Percentiles rank a stretch among this genome's conserved stretches.
These are phyloP conservation scores for Skeletonema menzelii DNA, from an alignment of 108 stramenopile genomes.

Conservation along the genomic window DNA sequence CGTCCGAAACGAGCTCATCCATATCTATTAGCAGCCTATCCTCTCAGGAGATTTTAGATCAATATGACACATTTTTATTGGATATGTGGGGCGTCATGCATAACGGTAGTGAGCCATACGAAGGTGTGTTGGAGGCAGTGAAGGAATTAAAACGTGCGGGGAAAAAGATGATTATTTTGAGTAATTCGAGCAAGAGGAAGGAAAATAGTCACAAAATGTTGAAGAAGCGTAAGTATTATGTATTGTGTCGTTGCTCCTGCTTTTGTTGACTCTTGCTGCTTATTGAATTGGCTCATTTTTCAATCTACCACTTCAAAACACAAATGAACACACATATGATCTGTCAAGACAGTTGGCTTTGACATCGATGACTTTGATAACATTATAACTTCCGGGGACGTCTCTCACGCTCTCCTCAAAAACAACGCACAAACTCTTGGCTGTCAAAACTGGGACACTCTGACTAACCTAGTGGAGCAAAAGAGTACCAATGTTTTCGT, in stretches of 20 bases:
- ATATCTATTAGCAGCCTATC: conserved; percentile 13
- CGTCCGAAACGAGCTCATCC: not conserved
- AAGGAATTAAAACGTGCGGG: conserved; percentile 46
- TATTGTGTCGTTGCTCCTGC: not conserved
- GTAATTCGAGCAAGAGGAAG: conserved; percentile 86
- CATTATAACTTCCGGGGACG: conserved; percentile 82
- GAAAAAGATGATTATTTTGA: conserved; percentile 83
- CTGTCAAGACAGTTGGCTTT: conserved; percentile 52
- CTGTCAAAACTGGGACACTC: conserved; percentile 23
- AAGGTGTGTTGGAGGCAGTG: conserved; percentile 78
- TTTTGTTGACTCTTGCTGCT: not conserved
- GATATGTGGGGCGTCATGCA: conserved; percentile 97
- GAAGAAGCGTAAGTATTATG: conserved; percentile 33
- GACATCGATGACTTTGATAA: conserved; percentile 58
- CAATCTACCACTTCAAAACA: not conserved
- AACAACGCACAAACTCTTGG: conserved; percentile 25
- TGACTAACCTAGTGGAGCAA: conserved; percentile 13
- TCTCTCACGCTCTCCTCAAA: conserved; percentile 47
- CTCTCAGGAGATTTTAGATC: conserved; percentile 44
- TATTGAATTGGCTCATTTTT: not conserved
- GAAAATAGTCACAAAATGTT: conserved; percentile 56
- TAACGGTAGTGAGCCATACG: conserved; percentile 79
- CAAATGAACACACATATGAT: not conserved
- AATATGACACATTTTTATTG: conserved; percentile 82
- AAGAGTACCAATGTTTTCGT: conserved; percentile 57